Evolutionary conservation across 495 filamentous ascomycete species (phyloP).

Genomic region (Hypoxylon rickii): DNA sequence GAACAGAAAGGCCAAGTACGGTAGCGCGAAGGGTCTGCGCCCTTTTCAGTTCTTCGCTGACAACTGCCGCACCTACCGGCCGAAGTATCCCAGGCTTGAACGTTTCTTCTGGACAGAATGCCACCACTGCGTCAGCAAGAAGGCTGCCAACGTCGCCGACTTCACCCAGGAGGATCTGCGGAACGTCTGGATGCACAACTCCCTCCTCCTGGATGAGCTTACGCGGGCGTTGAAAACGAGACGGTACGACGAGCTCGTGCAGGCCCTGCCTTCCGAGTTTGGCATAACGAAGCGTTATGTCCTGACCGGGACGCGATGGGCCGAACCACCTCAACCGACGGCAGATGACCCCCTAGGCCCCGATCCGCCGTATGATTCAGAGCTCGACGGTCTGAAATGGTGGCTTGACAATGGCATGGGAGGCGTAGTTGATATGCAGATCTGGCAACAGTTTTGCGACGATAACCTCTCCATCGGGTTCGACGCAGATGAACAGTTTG

Average conservation of each 20-base stretch:
- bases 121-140: neutral
- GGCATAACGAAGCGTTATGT: constrained; percentile 10
- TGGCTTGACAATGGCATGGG: constrained; percentile 4
- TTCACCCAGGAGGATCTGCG: neutral
- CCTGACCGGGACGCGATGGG: constrained; percentile 10
- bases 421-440: neutral
- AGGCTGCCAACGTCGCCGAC: neutral
- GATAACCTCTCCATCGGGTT: no score
- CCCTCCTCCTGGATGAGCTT: constrained; percentile 3
- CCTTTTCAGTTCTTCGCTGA: neutral
- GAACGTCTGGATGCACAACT: neutral
- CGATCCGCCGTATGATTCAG: neutral
- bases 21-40: neutral
- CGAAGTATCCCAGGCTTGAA: neutral
- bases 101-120: constrained; percentile 18
- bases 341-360: neutral
- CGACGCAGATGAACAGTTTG: no score
- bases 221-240: neutral
- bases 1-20: neutral
- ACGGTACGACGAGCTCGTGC: constrained; percentile 10
- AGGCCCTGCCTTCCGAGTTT: constrained; percentile 5
- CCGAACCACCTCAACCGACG: neutral
- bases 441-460: neutral
- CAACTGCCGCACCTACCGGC: neutral
- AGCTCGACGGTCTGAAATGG: constrained; percentile 13